Base-by-base conservation (phyloP, 768 basidiomycete species). In the Mycena metata region DNA sequence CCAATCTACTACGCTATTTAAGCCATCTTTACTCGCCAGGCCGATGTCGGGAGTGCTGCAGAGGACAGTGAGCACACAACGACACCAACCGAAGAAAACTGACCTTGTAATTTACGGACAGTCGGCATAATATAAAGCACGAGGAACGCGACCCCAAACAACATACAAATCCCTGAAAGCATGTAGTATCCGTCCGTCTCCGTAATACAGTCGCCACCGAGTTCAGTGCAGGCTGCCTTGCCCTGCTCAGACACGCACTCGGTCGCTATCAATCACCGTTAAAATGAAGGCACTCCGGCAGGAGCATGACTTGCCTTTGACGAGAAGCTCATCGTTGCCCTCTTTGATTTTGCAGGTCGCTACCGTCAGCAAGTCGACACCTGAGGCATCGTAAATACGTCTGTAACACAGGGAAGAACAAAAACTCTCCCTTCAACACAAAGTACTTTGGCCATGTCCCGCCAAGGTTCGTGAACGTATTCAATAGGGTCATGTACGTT, bases 401-500 rank as follows among this genome's bases (percentile, higher is more conserved):
- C 56, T 24, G 26, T 5, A 17, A 4, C 13, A 19, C 30, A 23
- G 13, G 46, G 19, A 30, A 42, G 17, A 26, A 54, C 19, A 19
- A 11, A 16, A 11, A 60, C 71, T 30, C 64, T 87, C 94, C 96
- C 83, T 96, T 95, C n/a, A 99, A 85, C 45, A 99, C 91, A 74
- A 98, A 96, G 82, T 90, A 98, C 73, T 93, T 91, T 9, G 98
- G 98, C 97, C 98, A 99, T 5, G 98, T 99, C 23, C 98, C 98
- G 47, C 98, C 98, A 72, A 99, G 88, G 78, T 99, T 99, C 19
- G 92, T 89, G 73, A 98, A 95, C 17, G 98, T 99, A 78, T 98
- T 98, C 47, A 99, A 81, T 15, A 99, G 83, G 95, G 98, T 99
- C 98, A 99, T 99, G 79, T 99, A 99, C 0, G 98, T 99, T 57